Conservation (phyloP, 2,329 filamentous ascomycete species). For the Fusarium illudens region DNA sequence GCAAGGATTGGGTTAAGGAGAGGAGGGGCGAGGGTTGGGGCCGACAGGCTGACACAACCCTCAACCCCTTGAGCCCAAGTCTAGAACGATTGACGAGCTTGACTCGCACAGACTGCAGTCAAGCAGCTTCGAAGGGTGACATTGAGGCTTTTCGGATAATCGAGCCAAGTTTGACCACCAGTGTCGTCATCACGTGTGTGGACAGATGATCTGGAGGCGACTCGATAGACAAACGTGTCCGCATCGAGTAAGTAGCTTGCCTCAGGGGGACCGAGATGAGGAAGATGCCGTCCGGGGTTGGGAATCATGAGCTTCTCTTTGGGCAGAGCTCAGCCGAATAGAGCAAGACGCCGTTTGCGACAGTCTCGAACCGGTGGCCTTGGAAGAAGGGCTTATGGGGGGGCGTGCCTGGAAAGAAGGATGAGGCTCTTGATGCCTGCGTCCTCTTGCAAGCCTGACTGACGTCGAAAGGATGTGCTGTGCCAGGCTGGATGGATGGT, state of each 20-base stretch:
- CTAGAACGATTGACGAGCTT: constrained; percentile 11
- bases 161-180: constrained; percentile 15
- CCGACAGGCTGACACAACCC: not conserved
- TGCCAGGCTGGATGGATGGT: constrained; percentile 4
- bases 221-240: not conserved
- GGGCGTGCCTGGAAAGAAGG: not conserved
- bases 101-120: constrained; percentile 4
- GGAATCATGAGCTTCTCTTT: constrained; percentile 32
- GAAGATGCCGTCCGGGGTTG: not conserved
- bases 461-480: constrained; percentile 3
- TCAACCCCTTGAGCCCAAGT: not conserved
- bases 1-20: constrained; percentile 12
- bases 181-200: constrained; percentile 40
- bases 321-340: not conserved
- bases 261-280: constrained; percentile 18
- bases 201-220: constrained; percentile 21
- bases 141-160: constrained; percentile 22
- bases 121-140: constrained; percentile 22
- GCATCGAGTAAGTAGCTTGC: constrained; percentile 7
- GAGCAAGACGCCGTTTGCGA: not conserved
- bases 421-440: constrained; percentile 24
- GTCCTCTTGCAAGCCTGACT: not conserved
- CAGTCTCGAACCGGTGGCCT: not conserved
- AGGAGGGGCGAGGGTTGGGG: not conserved
- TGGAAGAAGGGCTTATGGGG: constrained; percentile 13